phyloP scores from a whole-genome alignment of 2,329 filamentous ascomycete genomes.

The Stagonosporopsis cucurbitacearum region DNA sequence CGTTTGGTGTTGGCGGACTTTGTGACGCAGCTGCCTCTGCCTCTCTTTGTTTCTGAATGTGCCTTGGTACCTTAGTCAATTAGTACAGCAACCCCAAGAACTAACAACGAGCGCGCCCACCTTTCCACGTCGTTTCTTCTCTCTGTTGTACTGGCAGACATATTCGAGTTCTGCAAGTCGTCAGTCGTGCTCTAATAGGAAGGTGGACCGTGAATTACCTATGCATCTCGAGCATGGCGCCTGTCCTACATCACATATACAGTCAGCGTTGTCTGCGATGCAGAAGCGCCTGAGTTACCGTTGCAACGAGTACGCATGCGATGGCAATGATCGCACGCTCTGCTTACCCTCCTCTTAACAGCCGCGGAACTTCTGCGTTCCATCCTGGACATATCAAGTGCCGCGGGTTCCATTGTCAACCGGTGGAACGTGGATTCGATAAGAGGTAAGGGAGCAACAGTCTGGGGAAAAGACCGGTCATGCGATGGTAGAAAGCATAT shows the following conservation, averaged over 20 bases:
- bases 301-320: conserved; percentile 94
- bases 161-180: conserved; percentile 74
- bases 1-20: conserved; percentile 38
- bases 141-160: conserved; percentile 87
- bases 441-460: conserved; percentile 23
- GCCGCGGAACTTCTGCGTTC: conserved; percentile 59
- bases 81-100: conserved; percentile 10
- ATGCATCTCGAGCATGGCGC: conserved; percentile 90
- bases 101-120: conserved; percentile 51
- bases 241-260: conserved; percentile 57
- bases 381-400: conserved; percentile 36
- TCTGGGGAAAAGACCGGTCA: conserved; percentile 40
- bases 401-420: conserved; percentile 36
- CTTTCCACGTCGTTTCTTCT: conserved; percentile 93
- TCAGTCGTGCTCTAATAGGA: conserved; percentile 17
- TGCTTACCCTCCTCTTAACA: conserved; percentile 84
- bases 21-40: conserved; percentile 38
- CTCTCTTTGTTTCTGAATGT: conserved; percentile 49
- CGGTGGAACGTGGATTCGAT: conserved; percentile 20
- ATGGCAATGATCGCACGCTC: conserved; percentile 95
- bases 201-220: conserved; percentile 62
- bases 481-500: conserved; percentile 46
- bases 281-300: conserved; percentile 46
- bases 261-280: conserved; percentile 7
- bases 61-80: conserved; percentile 42